Evolutionary conservation across 768 basidiomycete genomes (phyloP), one percentile per base, ranked within the genome.

Genomic region (Pleurotus pulmonarius): DNA sequence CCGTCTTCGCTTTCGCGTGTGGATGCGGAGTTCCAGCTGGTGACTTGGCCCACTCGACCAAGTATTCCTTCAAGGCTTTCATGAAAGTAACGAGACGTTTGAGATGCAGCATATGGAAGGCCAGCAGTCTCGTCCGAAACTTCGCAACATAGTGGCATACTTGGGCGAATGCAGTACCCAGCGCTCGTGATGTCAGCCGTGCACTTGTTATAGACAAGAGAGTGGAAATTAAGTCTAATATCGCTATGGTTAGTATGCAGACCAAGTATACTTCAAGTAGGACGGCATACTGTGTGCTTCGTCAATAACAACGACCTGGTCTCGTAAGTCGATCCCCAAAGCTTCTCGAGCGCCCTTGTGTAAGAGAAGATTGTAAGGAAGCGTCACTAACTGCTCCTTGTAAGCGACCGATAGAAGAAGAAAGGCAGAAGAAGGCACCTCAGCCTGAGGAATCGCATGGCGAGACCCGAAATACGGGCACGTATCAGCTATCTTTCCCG

Each of bases 401-500:
- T 41, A n/a, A 53, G 39, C 16, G 11, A 25, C 20, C 46, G 39
- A 9, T 22, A 52, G 37, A 38, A 54, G 48, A 26, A 11, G n/a
- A n/a, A n/a, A n/a, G 6, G 11, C 8, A 38, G 7, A 44, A 52
- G 49, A 16, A 8, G 45, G 77, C 59, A 93, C 92, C 79, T 98
- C 90, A 29, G 96, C 93, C 66, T 93, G 91, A 38, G 88, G 84
- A 53, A 98, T 93, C 12, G 94, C 94, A 54, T 81, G 75, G 43
- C 97, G 76, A 6, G 93, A 89, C 3, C 90, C 93, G 68, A 98
- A 99, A 71, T 98, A 99, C 0, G 96, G 92, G 67, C 96, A 99
- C 7, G 83, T 86, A 46, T 85, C 75, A 1, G 81, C 70, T 48
- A 83, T 74, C 51, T 82, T 79, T 2, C 97, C 97, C 1, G 85